Evolutionary conservation across 2,329 filamentous ascomycete species (phyloP).

Genomic region (Sclerotinia minor): DNA sequence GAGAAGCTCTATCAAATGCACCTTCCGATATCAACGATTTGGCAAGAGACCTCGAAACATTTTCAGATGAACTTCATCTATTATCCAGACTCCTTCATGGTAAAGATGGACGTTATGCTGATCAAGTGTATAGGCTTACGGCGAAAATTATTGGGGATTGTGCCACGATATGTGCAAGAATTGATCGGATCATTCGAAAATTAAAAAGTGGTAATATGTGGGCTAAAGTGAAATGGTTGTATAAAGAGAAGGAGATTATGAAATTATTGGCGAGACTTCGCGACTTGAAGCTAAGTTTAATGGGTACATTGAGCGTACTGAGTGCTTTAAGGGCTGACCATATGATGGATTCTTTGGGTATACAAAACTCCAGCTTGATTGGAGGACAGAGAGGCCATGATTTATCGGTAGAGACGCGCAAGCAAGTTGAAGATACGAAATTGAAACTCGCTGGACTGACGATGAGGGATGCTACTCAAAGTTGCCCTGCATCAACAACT

Average conservation of each 20-base stretch:
- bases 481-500: background rate
- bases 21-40: slow-evolving; percentile 32
- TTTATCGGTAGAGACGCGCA: slow-evolving; percentile 24
- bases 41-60: slow-evolving; percentile 30
- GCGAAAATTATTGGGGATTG: slow-evolving; percentile 32
- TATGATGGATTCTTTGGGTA: slow-evolving; percentile 30
- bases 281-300: slow-evolving; percentile 31
- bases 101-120: slow-evolving; percentile 28
- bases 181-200: slow-evolving; percentile 29
- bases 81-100: slow-evolving; percentile 27
- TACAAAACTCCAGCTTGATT: slow-evolving; percentile 27
- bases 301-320: slow-evolving; percentile 29
- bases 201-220: slow-evolving; percentile 25
- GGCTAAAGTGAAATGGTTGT: slow-evolving; percentile 31
- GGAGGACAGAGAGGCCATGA: background rate
- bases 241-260: slow-evolving; percentile 32
- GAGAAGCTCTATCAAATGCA: slow-evolving; percentile 29
- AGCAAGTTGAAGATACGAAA: slow-evolving; percentile 25
- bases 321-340: slow-evolving; percentile 28
- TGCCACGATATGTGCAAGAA: slow-evolving; percentile 30
- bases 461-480: background rate
- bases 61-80: slow-evolving; percentile 28
- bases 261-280: slow-evolving; percentile 30
- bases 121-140: slow-evolving; percentile 29
- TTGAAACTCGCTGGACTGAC: slow-evolving; percentile 24